Evolutionary conservation across 768 basidiomycete genomes (phyloP).

Genomic region (Strobilomyces echinocephalus): DNA sequence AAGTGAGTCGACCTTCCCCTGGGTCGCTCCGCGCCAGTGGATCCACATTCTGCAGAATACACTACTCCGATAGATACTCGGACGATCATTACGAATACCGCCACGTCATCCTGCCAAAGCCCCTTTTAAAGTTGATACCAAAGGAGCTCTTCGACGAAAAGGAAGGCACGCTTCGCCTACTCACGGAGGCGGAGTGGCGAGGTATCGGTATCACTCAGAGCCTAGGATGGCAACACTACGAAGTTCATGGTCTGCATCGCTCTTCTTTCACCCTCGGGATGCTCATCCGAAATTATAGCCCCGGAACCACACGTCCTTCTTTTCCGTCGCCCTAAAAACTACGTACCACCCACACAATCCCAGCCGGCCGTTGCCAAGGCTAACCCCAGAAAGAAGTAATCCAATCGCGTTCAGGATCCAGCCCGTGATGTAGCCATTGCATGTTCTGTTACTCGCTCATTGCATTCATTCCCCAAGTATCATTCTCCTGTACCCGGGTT

Average conservation of each 20-base stretch:
- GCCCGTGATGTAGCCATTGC: conserved; percentile 14
- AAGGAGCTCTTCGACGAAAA: conserved; percentile 79
- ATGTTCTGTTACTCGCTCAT: conserved; percentile 18
- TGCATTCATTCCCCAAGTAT: conserved; percentile 17
- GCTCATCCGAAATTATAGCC: conserved; percentile 41
- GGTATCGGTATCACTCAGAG: conserved; percentile 95
- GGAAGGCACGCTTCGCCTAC: conserved; percentile 72
- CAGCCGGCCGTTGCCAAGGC: conserved; percentile 34
- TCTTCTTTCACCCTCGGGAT: neutral
- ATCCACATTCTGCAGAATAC: conserved; percentile 50
- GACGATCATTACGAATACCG: conserved; percentile 94
- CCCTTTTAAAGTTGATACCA: conserved; percentile 89
- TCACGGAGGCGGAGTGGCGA: conserved; percentile 90
- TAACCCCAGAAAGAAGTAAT: conserved; percentile 42
- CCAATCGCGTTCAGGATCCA: conserved; percentile 3
- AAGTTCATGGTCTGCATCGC: conserved; percentile 76
- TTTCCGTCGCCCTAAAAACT: conserved; percentile 79
- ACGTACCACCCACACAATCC: conserved; percentile 48
- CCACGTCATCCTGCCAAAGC: conserved; percentile 95
- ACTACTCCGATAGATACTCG: conserved; percentile 87
- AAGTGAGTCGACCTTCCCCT: conserved; percentile 43
- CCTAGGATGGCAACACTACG: conserved; percentile 95
- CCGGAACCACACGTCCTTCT: conserved; percentile 93
- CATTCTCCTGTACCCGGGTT: conserved; percentile 9
- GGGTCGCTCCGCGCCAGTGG: conserved; percentile 15